These are phyloP conservation scores for Scheffersomyces parashehatae DNA, from an alignment of 1,139 yeast genomes.

Conservation along the genomic window DNA sequence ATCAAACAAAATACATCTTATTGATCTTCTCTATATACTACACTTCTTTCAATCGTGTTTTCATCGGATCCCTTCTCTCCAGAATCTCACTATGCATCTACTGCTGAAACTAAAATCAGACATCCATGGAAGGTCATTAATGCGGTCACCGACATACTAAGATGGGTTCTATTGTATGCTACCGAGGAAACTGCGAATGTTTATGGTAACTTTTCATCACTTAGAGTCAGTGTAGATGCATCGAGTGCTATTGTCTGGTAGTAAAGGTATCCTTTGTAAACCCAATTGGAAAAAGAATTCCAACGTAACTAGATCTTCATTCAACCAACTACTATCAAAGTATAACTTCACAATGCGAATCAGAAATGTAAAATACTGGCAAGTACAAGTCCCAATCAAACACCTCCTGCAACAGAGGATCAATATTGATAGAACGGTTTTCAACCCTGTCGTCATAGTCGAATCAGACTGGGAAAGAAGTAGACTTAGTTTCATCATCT, in stretches of 20 bases:
- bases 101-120: conserved; percentile 37
- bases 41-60: background rate
- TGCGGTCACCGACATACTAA: conserved; percentile 82
- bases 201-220: conserved; percentile 73
- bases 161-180: conserved; percentile 82
- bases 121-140: conserved; percentile 71
- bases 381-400: conserved; percentile 64
- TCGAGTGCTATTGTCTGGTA: background rate
- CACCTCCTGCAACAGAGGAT: conserved; percentile 39
- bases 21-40: too few species aligned
- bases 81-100: background rate
- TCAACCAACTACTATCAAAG: conserved; percentile 11
- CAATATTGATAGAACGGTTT: conserved; percentile 49
- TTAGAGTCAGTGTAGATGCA: conserved; percentile 16
- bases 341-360: conserved; percentile 30
- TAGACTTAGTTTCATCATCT: conserved; percentile 60
- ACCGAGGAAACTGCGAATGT: conserved; percentile 96
- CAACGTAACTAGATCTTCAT: too few species aligned
- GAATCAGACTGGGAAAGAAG: conserved; percentile 83
- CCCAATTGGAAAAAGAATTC: background rate
- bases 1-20: too few species aligned
- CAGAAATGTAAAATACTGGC: conserved; percentile 83
- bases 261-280: background rate
- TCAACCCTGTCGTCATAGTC: conserved; percentile 85
- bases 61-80: background rate